A percentile compares a stretch with the other conserved stretches of the same genome.
Evolutionary conservation across 2,329 filamentous ascomycete genomes (phyloP).

Genomic region (Microdochium bolleyi): DNA sequence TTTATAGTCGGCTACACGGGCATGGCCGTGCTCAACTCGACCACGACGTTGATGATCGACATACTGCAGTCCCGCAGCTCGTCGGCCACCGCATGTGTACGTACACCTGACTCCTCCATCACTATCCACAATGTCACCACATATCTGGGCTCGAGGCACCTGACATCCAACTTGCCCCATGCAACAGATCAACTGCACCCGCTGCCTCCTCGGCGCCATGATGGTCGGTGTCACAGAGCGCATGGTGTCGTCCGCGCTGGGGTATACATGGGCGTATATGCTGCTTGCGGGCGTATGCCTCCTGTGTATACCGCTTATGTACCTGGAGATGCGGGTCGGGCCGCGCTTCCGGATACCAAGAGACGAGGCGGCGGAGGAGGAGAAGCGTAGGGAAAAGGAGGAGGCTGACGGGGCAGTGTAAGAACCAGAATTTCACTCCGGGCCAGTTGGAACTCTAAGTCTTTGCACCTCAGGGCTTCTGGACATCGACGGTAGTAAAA

Average conservation of each 20-base stretch:
- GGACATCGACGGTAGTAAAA: too few species aligned
- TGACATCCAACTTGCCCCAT: too few species aligned
- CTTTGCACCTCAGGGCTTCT: too few species aligned
- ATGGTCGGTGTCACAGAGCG: conserved; percentile 17
- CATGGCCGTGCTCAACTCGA: conserved; percentile 20
- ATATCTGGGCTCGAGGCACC: too few species aligned
- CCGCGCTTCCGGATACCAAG: neutral
- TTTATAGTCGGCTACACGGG: conserved; percentile 20
- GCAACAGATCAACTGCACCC: conserved; percentile 17
- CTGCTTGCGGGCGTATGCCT: conserved; percentile 11
- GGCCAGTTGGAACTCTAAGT: too few species aligned
- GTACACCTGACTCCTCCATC: too few species aligned
- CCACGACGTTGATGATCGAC: conserved; percentile 22
- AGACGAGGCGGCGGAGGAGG: neutral
- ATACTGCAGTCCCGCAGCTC: conserved; percentile 19
- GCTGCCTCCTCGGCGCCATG: conserved; percentile 17
- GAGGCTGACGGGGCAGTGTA: neutral
- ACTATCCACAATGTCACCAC: neutral
- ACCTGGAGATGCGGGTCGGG: conserved; percentile 10
- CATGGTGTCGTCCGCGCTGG: conserved; percentile 9
- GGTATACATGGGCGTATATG: conserved; percentile 12
- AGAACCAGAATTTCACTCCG: neutral
- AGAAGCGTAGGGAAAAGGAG: too few species aligned
- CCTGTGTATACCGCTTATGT: conserved; percentile 10
- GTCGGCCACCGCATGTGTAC: conserved; percentile 17